Base-by-base conservation (phyloP, 2,329 filamentous ascomycete species). In the Cladorrhinum sp. region DNA sequence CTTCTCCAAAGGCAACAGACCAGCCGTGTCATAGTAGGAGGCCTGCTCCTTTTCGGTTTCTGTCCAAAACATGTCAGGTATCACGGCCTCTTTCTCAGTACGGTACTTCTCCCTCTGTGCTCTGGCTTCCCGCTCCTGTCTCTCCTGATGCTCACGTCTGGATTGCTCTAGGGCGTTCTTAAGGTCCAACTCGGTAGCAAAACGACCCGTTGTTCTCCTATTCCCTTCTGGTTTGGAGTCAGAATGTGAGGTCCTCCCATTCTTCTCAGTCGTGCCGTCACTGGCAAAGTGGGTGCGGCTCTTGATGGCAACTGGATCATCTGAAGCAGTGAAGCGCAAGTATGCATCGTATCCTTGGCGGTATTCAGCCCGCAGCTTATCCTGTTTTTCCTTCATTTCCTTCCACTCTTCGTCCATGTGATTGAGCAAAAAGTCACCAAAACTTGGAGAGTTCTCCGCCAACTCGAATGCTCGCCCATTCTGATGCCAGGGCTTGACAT, bases 131-230 rank as follows among this genome's bases (percentile, higher is more conserved):
- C 88, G 85, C 66, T 91, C 88, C 61, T 85, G 82, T 33, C 85
- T 81, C 69, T 91, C 89, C 64, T 88, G 86, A 62, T 90, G 88
- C 65, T 89, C 86, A 21, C 83, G 82, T 69, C 87, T 83, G 0
- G 89, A 92, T 67, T 90, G 86, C 70, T 90, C 85, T 53, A 93
- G 75, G 6, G 89, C 87, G 39, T 85, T 82, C 71, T 92, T 86
- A 6, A 92, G 73, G 62, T 93, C 89, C 56, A 89, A 84, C 69
- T 93, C 89, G 16, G 87, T 89, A 14, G 84, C 86, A 71, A 86
- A 90, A 59, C 85, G 78, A 61, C 81, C 82, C 72, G 26, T 76
- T 68, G 26, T 83, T 77, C 63, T 58, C 57, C 68, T 60, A n/a
- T 84, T 77, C 5, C 82, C 79, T 71, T 89, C 86, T 0, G 80